Evolutionary conservation across 202 grass and related monocot genomes (phyloP).

Genomic region (Setaria viridis): DNA sequence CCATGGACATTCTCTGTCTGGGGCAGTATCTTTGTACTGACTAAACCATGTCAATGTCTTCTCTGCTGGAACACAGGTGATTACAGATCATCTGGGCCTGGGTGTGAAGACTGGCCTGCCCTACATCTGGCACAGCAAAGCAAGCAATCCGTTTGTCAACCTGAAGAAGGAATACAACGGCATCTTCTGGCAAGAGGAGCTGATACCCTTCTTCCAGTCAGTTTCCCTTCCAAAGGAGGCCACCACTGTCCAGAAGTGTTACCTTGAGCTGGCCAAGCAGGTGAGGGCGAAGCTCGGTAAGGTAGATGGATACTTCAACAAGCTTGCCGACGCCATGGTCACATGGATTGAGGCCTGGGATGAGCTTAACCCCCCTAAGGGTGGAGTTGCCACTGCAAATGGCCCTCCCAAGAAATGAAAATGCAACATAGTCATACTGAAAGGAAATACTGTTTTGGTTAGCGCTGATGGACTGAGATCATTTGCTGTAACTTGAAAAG

Average conservation of each 20-base stretch:
- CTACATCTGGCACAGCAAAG: slow-evolving; percentile 92
- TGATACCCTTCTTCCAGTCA: slow-evolving; percentile 86
- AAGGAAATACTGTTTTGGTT: slow-evolving; percentile 46
- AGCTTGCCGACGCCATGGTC: slow-evolving; percentile 79
- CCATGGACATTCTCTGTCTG: not conserved
- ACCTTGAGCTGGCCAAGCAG: slow-evolving; percentile 72
- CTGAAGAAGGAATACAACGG: slow-evolving; percentile 89
- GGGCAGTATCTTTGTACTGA: not conserved
- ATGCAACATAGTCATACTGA: slow-evolving; percentile 35
- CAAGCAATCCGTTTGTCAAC: slow-evolving; percentile 84
- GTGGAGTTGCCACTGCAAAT: slow-evolving; percentile 14
- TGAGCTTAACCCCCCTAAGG: slow-evolving; percentile 60
- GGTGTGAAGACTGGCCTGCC: slow-evolving; percentile 85
- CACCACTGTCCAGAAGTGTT: slow-evolving; percentile 71
- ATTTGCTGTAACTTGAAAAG: slow-evolving; percentile 28
- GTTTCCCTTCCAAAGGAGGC: slow-evolving; percentile 65
- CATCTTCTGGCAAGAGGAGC: slow-evolving; percentile 93
- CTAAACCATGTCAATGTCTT: slow-evolving; percentile 10
- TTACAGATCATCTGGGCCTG: slow-evolving; percentile 70
- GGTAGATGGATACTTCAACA: slow-evolving; percentile 72
- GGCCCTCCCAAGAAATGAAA: slow-evolving; percentile 48
- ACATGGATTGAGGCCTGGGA: slow-evolving; percentile 94
- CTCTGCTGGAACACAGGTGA: slow-evolving; percentile 57
- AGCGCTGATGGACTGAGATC: slow-evolving; percentile 39
- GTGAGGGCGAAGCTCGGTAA: slow-evolving; percentile 67